Conservation (phyloP, 768 basidiomycete genomes). For the Boletus huronensis region DNA sequence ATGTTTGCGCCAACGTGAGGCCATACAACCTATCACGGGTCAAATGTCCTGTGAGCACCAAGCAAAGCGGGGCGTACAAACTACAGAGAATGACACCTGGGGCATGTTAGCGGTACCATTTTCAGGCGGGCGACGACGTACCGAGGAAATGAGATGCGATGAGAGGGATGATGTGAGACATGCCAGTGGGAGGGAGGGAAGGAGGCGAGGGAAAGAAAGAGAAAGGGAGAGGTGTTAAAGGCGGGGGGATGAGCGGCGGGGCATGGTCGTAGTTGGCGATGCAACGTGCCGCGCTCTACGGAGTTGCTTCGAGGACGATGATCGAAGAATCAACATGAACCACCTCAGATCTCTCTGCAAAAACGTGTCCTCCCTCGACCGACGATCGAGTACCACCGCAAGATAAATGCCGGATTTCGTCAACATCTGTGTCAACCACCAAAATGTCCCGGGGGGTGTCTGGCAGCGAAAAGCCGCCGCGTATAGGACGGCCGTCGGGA, state of each 20-base stretch:
- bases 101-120: slow-evolving; percentile 1
- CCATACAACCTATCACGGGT: slow-evolving; percentile 31
- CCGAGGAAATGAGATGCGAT: slow-evolving; percentile 31
- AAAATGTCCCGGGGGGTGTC: not conserved
- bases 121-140: not conserved
- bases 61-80: slow-evolving; percentile 20
- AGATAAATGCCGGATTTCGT: not conserved
- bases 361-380: not conserved
- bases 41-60: not conserved
- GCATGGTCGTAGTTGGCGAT: slow-evolving; percentile 15
- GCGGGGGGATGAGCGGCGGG: not conserved
- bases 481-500: not conserved
- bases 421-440: not conserved
- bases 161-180: slow-evolving; percentile 17
- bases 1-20: slow-evolving; percentile 34
- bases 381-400: not conserved
- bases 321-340: slow-evolving; percentile 22
- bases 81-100: slow-evolving; percentile 33
- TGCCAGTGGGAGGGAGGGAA: slow-evolving; percentile 2
- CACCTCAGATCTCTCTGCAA: not conserved
- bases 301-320: slow-evolving; percentile 31
- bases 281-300: slow-evolving; percentile 29
- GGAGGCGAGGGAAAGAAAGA: not conserved
- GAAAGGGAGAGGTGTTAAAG: slow-evolving; percentile 4
- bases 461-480: not conserved